Evolutionary conservation across 176 grass and related monocot species (phyloP), one percentile per base, ranked within the genome.

Genomic region (Sorghum bicolor): DNA sequence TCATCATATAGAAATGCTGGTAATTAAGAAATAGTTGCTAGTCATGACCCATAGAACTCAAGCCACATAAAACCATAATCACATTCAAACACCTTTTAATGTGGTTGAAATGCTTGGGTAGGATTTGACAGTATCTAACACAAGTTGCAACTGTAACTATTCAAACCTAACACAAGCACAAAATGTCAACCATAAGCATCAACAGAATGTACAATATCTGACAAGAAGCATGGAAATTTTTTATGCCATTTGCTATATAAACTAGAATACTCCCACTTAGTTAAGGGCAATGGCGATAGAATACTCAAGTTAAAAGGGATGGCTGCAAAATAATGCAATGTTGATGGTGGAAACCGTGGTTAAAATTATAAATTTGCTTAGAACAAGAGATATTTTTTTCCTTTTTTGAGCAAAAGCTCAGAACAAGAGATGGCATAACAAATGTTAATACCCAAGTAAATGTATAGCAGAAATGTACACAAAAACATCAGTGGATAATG

Each of bases 61-160:
- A 30, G 12, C 57, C 30, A 78, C n/a, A 19, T 52, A 79, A 83
- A 64, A 22, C 44, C 16, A 37, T 67, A n/a, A 72, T 30, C 33
- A 29, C 30, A 77, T 60, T 53, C 13, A 76, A 77, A 68, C 50
- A 76, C 53, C 48, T 62, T n/a, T 45, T 30, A 48, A 67, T 58
- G 38, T 5, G 34, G 29, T 48, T 89, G 48, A 70, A 80, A 40
- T 40, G 22, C 64, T 77, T 81, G 83, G 82, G 75, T 50, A 53
- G 48, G 25, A 77, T 77, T 74, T 29, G 3, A 79, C 19, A 73
- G 30, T 15, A 64, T 62, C 52, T 64, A 69, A 32, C 28, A 39
- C 47, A 65, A 89, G 26, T 71, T 15, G 67, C 37, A 67, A 32
- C 10, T 67, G 20, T 33, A 13, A 63, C 63, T 52, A 17, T 81